Evolutionary conservation across 192 early-diverging fungal genomes (phyloP).

Genomic region (Mortierella hygrophila): DNA sequence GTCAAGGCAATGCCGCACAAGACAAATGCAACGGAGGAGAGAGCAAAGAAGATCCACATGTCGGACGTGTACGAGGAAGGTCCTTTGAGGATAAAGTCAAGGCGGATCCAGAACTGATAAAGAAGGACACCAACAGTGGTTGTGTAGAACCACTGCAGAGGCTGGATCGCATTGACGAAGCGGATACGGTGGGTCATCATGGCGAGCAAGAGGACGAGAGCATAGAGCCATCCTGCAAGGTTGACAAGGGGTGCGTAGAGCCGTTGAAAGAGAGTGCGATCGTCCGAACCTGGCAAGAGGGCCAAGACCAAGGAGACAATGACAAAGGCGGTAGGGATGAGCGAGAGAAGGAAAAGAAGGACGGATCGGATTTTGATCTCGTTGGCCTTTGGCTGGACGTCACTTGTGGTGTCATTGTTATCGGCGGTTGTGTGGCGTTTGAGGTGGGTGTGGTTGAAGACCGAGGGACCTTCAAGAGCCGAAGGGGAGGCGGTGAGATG

Average conservation of each 20-base stretch:
- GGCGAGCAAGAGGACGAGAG: background rate
- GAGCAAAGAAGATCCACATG: conserved; percentile 29
- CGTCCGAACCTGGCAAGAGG: conserved; percentile 8
- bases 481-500: conserved; percentile 1
- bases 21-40: background rate
- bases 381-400: conserved; percentile 26
- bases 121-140: conserved; percentile 11
- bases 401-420: background rate
- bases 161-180: conserved; percentile 31
- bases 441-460: conserved; percentile 45
- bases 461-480: conserved; percentile 11
- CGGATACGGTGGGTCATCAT: conserved; percentile 41
- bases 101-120: conserved; percentile 30
- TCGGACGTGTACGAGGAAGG: conserved; percentile 4
- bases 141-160: conserved; percentile 52
- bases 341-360: conserved; percentile 25
- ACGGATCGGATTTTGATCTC: conserved; percentile 46
- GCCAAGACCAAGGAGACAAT: conserved; percentile 17
- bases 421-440: background rate
- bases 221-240: conserved; percentile 31
- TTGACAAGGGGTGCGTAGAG: conserved; percentile 25
- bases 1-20: conserved; percentile 32
- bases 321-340: conserved; percentile 30
- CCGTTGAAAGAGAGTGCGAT: conserved; percentile 13
- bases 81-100: conserved; percentile 23